Evolutionary conservation across 1,284 basidiomycete genomes (phyloP), one percentile per base, ranked within the genome.

Genomic region (Neolentinus lepideus): DNA sequence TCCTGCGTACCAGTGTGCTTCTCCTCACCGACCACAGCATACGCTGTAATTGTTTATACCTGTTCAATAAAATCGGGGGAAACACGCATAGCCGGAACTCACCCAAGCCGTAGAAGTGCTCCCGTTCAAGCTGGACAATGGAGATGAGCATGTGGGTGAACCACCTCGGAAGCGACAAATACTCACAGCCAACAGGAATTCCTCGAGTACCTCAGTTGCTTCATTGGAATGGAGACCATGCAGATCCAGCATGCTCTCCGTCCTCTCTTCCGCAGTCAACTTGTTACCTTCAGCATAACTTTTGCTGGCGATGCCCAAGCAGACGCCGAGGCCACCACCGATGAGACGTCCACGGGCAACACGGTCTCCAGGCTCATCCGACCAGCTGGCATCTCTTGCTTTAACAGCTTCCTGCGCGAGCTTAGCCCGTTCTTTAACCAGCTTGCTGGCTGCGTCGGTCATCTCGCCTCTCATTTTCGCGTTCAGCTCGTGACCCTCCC

Each of bases 1-100:
- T 94, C 92, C 65, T 94, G 91, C 27, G 84, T 89, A 1, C 92
- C 94, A 1, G 92, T 94, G 68, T 98, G 96, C 70, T 94, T 95
- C 69, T 95, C 94, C 69, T 97, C 93, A 10, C 97, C 96, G 2
- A 98, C 92, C 31, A 98, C 81, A 24, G 94, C 72, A 67, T 90
- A 99, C 19, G 82, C 95, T 91, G 60, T 25, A n/a, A 48, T 62
- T n/a, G n/a, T 38, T 10, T 33, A 46, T 21, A 43, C 12, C 27
- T 14, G 33, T 12, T 26, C 16, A 61, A 62, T 57, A 24, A 65
- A 55, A 21, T 57, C 55, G 43, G 16, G 57, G 35, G 9, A 31
- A 4, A 2, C 26, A 12, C 31, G 31, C 35, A 53, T 22, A 19
- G 55, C 45, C 31, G 19, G 26, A 3, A 71, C 85, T 65, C 59